A percentile compares a stretch with the other conserved stretches of the same genome.
These are phyloP conservation scores for Chlorella sp. DNA, from an alignment of 139 green algal genomes.

Conservation along the genomic window DNA sequence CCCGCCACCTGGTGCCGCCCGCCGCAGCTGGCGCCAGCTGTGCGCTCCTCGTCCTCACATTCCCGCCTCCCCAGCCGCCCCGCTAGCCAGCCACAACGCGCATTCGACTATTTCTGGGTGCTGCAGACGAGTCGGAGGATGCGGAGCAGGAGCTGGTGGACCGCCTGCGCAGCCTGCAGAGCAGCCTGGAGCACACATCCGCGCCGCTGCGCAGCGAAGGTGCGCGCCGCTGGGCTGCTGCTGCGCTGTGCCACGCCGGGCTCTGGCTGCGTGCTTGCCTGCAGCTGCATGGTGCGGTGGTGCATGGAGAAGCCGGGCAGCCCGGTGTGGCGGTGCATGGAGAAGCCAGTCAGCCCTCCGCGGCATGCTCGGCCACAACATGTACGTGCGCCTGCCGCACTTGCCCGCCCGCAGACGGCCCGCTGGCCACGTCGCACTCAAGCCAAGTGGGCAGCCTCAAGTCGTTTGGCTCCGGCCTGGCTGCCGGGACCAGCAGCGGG, in stretches of 20 bases:
- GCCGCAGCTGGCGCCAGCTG: no score
- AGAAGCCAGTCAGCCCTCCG: no score
- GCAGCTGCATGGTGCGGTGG: neutral
- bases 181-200: conserved; percentile 9
- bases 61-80: no score
- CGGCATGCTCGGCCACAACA: no score
- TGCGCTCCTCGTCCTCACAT: neutral
- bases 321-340: no score
- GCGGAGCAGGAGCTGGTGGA: conserved; percentile 7
- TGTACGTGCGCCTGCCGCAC: no score
- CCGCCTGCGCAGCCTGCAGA: conserved; percentile 16
- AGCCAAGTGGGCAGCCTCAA: conserved; percentile 41
- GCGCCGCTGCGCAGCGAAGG: neutral
- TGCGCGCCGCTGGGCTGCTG: neutral
- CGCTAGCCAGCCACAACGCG: no score
- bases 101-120: no score
- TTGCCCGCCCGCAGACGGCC: neutral
- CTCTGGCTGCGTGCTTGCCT: neutral
- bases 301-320: no score
- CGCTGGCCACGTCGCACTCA: conserved; percentile 21
- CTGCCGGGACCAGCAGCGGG: no score
- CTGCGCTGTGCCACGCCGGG: no score
- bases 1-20: no score
- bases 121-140: conserved; percentile 24
- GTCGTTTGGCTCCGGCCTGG: conserved; percentile 1